Evolutionary conservation across 805 yeast species (phyloP), one percentile per base, ranked within the genome.

Genomic region (Teunomyces panamensis): DNA sequence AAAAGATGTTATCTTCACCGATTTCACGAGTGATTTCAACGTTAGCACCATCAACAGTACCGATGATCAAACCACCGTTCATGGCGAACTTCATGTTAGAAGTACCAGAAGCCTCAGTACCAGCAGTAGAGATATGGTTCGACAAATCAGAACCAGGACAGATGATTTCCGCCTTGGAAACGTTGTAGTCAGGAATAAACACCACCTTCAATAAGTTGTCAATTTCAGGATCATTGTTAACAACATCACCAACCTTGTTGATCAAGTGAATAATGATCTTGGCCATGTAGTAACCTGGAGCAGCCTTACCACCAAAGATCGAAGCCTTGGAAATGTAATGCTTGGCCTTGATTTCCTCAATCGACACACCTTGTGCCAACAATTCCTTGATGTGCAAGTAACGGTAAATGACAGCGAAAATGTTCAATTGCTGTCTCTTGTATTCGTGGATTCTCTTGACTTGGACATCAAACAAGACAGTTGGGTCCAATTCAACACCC

Each of bases 261-360:
- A 90, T 80, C 66, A 90, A 77, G 67, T 89, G 89, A 64, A 90
- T 91, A 60, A 90, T 87, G 49, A 87, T 80, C 70, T 90, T 90
- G 50, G 97, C 97, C 83, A 90, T 88, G 72, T 88, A 90, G 67
- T 90, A 90, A 55, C 97, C 97, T n/a, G 97, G 97, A 9, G 97
- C 97, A 50, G 95, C 87, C 70, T 91, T 90, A 63, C 97, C 97
- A 56, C 97, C 97, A 67, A 91, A 83, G 51, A 90, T 79, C 37
- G 83, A 78, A 48, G 87, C 94, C 62, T 85, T 87, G 50, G 96
- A 84, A 49, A 81, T 78, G 65, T 78, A 82, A 59, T 80, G 78
- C 39, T 75, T 73, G 59, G 86, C 75, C 68, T 89, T 85, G 49
- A 72, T 71, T 30, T 71, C 75, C 6, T 71, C 75, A 39, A 71